Conservation (phyloP, 768 basidiomycete species). For the Mycena galopus region DNA sequence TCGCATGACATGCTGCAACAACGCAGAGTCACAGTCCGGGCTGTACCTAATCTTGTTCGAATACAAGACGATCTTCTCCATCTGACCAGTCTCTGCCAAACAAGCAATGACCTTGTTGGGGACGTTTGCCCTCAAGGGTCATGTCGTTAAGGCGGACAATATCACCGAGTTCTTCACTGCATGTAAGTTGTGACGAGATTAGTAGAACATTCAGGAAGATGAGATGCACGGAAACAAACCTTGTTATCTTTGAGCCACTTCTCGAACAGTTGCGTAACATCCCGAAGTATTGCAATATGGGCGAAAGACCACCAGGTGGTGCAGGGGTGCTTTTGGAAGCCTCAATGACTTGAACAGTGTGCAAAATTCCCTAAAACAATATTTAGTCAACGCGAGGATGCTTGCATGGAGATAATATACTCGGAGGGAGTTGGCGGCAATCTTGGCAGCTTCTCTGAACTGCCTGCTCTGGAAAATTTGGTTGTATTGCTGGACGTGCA, state of each 20-base stretch:
- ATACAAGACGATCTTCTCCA: constrained; percentile 97
- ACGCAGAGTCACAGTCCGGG: constrained; percentile 92
- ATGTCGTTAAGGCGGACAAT: constrained; percentile 95
- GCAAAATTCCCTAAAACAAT: constrained; percentile 82
- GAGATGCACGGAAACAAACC: constrained; percentile 55
- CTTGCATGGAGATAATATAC: constrained; percentile 55
- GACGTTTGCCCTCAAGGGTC: constrained; percentile 97
- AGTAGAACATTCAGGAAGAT: constrained; percentile 12
- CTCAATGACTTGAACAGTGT: constrained; percentile 95
- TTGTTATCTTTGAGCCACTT: constrained; percentile 99
- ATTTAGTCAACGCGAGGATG: constrained; percentile 13
- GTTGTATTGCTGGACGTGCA: constrained; percentile 95
- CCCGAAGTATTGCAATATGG: constrained; percentile 98
- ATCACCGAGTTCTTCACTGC: constrained; percentile 98
- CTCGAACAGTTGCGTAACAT: constrained; percentile 94
- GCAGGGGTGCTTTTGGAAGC: constrained; percentile 97
- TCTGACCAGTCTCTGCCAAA: constrained; percentile 99
- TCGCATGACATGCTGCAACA: constrained; percentile 96
- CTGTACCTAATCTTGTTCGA: constrained; percentile 96
- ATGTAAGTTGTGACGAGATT: constrained; percentile 79
- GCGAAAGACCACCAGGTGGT: constrained; percentile 89
- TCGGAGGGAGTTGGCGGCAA: constrained; percentile 96
- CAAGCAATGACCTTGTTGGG: constrained; percentile 99
- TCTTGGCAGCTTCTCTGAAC: constrained; percentile 94
- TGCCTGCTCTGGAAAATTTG: constrained; percentile 90